phyloP scores from a whole-genome alignment of 768 basidiomycete genomes.

The Hemileccinum impolitum region DNA sequence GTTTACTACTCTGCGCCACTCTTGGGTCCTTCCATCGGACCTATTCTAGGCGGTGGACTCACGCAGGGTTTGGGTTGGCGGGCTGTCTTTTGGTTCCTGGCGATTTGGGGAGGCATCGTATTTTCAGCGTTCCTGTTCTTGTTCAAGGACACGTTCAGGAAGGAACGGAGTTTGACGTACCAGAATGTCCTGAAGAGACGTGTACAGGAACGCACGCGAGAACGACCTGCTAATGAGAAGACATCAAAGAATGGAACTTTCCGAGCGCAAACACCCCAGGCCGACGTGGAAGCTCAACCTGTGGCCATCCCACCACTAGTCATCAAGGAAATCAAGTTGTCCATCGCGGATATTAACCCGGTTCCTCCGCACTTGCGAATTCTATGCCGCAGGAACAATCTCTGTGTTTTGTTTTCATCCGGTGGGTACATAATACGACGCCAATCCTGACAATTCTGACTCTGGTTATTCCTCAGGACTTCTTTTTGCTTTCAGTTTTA shows the following conservation, averaged over 20 bases:
- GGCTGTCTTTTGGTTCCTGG: slow-evolving; percentile 81
- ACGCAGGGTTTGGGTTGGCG: slow-evolving; percentile 75
- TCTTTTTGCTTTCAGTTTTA: slow-evolving; percentile 67
- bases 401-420: slow-evolving; percentile 48
- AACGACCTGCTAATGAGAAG: slow-evolving; percentile 7
- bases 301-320: slow-evolving; percentile 9
- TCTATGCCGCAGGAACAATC: slow-evolving; percentile 61
- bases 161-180: slow-evolving; percentile 78
- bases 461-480: slow-evolving; percentile 42
- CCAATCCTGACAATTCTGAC: not conserved
- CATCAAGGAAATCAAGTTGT: slow-evolving; percentile 46
- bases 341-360: slow-evolving; percentile 71
- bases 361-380: slow-evolving; percentile 59
- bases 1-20: slow-evolving; percentile 79
- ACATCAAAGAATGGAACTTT: not conserved
- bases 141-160: slow-evolving; percentile 82
- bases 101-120: slow-evolving; percentile 56
- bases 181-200: slow-evolving; percentile 58
- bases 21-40: slow-evolving; percentile 66
- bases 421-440: slow-evolving; percentile 25
- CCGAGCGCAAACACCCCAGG: slow-evolving; percentile 8
- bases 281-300: slow-evolving; percentile 24
- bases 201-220: slow-evolving; percentile 19
- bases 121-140: slow-evolving; percentile 58
- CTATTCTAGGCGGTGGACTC: slow-evolving; percentile 67